Conservation (phyloP, 2,329 filamentous ascomycete genomes). For the Nemania serpens region DNA sequence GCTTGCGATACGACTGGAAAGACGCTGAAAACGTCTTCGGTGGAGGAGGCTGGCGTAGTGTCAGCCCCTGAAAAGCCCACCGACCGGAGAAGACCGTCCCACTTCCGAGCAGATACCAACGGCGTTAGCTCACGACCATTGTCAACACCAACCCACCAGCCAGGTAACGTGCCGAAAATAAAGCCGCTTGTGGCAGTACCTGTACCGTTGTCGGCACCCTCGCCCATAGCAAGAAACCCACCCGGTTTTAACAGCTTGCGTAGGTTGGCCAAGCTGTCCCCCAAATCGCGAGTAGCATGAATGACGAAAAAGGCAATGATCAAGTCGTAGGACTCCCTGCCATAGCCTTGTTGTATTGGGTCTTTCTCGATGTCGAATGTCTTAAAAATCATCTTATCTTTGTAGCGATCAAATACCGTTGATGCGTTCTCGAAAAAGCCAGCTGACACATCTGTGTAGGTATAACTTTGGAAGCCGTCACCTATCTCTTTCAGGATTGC, state of each 20-base stretch:
- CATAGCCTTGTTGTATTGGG: constrained; percentile 25
- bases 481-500: not conserved
- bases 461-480: constrained; percentile 3
- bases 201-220: not conserved
- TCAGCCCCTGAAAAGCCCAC: constrained; percentile 22
- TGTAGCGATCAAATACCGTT: not conserved
- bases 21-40: not conserved
- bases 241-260: constrained; percentile 30
- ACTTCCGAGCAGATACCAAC: constrained; percentile 25
- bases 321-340: constrained; percentile 28
- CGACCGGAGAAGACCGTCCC: constrained; percentile 34
- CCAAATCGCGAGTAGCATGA: constrained; percentile 29
- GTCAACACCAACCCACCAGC: constrained; percentile 45
- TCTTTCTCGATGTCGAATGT: constrained; percentile 7
- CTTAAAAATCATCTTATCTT: constrained; percentile 5
- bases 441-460: constrained; percentile 14
- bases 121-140: constrained; percentile 34
- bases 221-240: constrained; percentile 16
- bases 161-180: constrained; percentile 38
- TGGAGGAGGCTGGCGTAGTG: not conserved
- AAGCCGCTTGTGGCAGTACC: not conserved
- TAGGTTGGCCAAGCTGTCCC: constrained; percentile 23
- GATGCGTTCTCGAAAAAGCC: constrained; percentile 6
- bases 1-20: not conserved
- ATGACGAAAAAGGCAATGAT: constrained; percentile 31